phyloP scores from a whole-genome alignment of 2,329 filamentous ascomycete genomes.

The Elsinoe perseae region DNA sequence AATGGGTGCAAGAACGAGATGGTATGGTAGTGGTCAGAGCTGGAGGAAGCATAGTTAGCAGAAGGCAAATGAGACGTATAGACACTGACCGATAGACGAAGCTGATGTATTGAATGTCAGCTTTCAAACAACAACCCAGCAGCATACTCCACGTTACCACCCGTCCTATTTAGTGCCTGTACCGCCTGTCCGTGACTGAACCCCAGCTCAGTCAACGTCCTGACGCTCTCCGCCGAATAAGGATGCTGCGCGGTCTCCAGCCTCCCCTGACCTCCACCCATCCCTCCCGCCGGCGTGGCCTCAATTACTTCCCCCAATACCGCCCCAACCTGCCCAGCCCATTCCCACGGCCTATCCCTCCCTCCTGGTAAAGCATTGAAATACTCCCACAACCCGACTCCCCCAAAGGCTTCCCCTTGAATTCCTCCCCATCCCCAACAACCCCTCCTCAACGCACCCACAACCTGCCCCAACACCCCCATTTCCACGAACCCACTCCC shows the following conservation, averaged over 20 bases:
- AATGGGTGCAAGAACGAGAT: too few species aligned
- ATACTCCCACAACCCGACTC: conserved; percentile 93
- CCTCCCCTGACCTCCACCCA: conserved; percentile 5
- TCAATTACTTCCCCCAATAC: conserved; percentile 31
- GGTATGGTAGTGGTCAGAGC: too few species aligned
- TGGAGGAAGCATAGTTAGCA: too few species aligned
- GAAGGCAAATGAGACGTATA: not conserved
- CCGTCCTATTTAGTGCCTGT: conserved; percentile 41
- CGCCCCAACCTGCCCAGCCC: conserved; percentile 51
- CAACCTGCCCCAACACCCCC: conserved; percentile 48
- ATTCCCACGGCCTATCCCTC: conserved; percentile 60
- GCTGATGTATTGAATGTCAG: conserved; percentile 17
- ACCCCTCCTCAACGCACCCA: conserved; percentile 48
- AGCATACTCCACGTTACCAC: conserved; percentile 43
- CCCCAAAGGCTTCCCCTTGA: conserved; percentile 54
- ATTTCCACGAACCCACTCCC: conserved; percentile 57
- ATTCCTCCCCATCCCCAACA: conserved; percentile 41
- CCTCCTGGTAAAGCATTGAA: conserved; percentile 71
- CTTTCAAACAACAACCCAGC: conserved; percentile 41
- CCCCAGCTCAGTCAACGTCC: conserved; percentile 39
- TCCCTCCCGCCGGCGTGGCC: conserved; percentile 19
- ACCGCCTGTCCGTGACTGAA: conserved; percentile 41
- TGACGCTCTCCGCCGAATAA: conserved; percentile 37
- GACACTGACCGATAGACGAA: not conserved
- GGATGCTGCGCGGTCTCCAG: conserved; percentile 30